Base-by-base conservation (phyloP, 768 basidiomycete genomes). In the Tylopilus sp. region DNA sequence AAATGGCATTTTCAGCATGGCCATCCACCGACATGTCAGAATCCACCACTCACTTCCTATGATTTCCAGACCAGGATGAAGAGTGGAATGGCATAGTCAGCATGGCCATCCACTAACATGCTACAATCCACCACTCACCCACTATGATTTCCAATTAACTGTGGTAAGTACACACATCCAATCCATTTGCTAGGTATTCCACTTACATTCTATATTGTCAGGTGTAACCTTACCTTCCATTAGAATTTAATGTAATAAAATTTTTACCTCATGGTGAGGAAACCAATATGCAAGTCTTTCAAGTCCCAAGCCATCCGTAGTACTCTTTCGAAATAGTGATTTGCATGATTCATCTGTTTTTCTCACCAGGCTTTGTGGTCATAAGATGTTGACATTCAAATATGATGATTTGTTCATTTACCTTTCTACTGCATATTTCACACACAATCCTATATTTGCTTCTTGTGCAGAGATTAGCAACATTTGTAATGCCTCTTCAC, bases 391-490 rank as follows among this genome's bases (percentile, higher is more conserved):
- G 42, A n/a, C 2, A 17, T 7, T 11, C 11, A 28, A 0, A 3
- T 0, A n/a, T 12, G 12, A 7, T 10, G 6, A 14, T 33, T 6
- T 11, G 16, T 33, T 33, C 6, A 41, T 44, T 8, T 22, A 57
- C 56, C 37, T 16, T 34, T 14, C 11, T 6, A 54, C 21, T 34
- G 56, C 52, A 57, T 37, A 54, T 37, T 19, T 49, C 2, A 55
- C 24, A 43, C 53, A 57, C 19, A 57, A 33, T 16, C 3, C n/a
- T 10, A 55, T 31, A 8, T 57, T 57, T 25, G 33, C 34, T 16
- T 50, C 36, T 29, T 57, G 48, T 4, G 56, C 48, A 9, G 56
- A 54, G n/a, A 55, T 41, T 4, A 54, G 24, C 3, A 57, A 11
- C 45, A 54, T 42, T 31, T 50, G 25, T 17, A 55, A 34, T 3